Conservation (phyloP, 805 yeast genomes). For the Yarrowia porcina region DNA sequence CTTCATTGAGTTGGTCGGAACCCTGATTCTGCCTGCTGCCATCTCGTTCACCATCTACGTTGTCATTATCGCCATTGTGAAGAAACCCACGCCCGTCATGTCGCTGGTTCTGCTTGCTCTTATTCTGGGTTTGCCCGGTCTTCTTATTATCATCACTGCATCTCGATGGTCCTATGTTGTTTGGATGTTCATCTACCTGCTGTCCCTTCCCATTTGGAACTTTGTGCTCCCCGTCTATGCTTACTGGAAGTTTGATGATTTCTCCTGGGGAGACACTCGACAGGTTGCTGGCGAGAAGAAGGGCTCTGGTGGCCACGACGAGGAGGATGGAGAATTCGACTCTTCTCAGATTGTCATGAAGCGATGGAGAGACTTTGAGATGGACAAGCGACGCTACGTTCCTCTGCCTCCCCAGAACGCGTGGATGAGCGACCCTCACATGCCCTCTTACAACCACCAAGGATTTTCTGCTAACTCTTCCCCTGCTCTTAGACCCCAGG, state of each 20-base stretch:
- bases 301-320: constrained; percentile 60
- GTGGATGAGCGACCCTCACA: constrained; percentile 27
- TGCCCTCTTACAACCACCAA: constrained; percentile 23
- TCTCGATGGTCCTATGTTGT: constrained; percentile 65
- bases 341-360: constrained; percentile 87
- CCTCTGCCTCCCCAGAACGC: constrained; percentile 26
- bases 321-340: constrained; percentile 78
- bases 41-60: constrained; percentile 80
- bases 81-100: constrained; percentile 73
- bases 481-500: constrained; percentile 20
- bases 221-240: constrained; percentile 82
- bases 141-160: constrained; percentile 75
- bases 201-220: constrained; percentile 90
- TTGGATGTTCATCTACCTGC: constrained; percentile 76
- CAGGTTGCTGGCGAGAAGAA: constrained; percentile 65
- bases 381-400: constrained; percentile 56
- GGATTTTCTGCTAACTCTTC: constrained; percentile 25
- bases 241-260: constrained; percentile 94
- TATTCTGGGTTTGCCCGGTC: constrained; percentile 82
- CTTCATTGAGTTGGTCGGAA: constrained; percentile 79
- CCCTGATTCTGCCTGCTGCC: constrained; percentile 86
- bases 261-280: constrained; percentile 96
- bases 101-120: constrained; percentile 72
- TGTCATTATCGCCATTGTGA: constrained; percentile 64
- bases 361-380: constrained; percentile 91